Base-by-base conservation (phyloP, 192 early-diverging fungal species). In the Gaertneriomyces semiglobifer region DNA sequence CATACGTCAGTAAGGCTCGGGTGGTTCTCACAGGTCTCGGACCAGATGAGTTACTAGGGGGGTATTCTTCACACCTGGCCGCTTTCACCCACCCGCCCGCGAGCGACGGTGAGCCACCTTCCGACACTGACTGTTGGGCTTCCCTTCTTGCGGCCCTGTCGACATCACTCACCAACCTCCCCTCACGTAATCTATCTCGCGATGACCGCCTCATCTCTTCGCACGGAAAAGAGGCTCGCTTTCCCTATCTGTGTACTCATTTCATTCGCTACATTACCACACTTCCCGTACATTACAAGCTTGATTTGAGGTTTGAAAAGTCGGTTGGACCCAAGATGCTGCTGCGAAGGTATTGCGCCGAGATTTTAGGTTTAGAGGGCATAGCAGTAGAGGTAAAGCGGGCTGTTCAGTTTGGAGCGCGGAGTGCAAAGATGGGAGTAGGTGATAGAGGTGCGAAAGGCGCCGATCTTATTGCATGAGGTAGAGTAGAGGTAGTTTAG, bases 401-500 rank as follows among this genome's bases (percentile, higher is more conserved):
- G n/a, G 96, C 96, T 3, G 92, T 98, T 52, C 96, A 98, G 74
- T 98, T 98, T 84, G 96, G 96, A 5, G 92, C 94, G 0, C 81
- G 91, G 18, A 94, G 92, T 0, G 96, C 96, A n/a, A 94, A 93
- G 77, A 96, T 98, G 94, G 77, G 69, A n/a, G 50, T 68, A 8
- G 66, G 66, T 42, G 52, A 18, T 12, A 48, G 41, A 18, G 53
- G 18, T 8, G 18, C 33, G 16, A 67, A 45, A 44, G 60, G 71
- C 39, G 20, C 18, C 14, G 16, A 57, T 33, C 18, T 16, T 16
- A 4, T 57, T 14, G 55, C 25, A 33, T 33, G 25, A 33, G 25
- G 25, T 33, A 33, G 25, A 33, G 25, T 33, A 33, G 25, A 33
- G 25, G 25, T 33, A 33, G 25, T 33, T 33, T 33, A 33, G 25